Base-by-base conservation (phyloP, 129 eudicot genomes). In the Flaveria bidentis region DNA sequence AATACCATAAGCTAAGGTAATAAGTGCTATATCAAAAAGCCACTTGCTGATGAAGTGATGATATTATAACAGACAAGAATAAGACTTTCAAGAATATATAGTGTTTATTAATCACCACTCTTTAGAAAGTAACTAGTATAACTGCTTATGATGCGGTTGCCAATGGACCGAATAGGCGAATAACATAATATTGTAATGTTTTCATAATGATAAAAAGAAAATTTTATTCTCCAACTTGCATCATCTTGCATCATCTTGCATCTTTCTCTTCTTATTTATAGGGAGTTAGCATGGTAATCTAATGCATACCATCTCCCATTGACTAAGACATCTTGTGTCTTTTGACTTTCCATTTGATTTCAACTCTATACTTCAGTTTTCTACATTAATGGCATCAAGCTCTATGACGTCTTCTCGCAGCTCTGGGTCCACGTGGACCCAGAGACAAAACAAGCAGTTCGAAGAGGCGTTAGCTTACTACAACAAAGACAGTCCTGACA, bases 401-500 rank as follows among this genome's bases (percentile, higher is more conserved):
- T 85, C 85, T 6, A 76, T 90, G 83, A 73, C 90, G 55, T 79
- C 90, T 42, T 74, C 90, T 18, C 80, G 88, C 22, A 71, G 76
- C 79, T 81, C 93, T 11, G 78, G 75, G 52, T 82, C 86, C 74
- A 80, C 88, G 0, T 91, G 97, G 97, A 88, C 92, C 0, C 79
- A 74, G 11, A 91, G 82, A 80, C 97, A 91, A 78, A 88, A 91
- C 88, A 91, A 91, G 82, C 90, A 88, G 61, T 91, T 91, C 67
- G 97, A 91, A 76, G 97, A 91, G 80, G 97, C 97, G 44, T 68
- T 91, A 49, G 97, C 94, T 45, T 76, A 28, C 78, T 91, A 86
- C 73, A 92, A 88, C 76, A 91, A 82, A 84, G 97, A 91, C 76
- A 91, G 82, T 25, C 97, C 97, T n/a, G 97, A 91, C 74, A 81